Evolutionary conservation across 345 rosid genomes (phyloP), one percentile per base, ranked within the genome.

Genomic region (Anacardium occidentale): DNA sequence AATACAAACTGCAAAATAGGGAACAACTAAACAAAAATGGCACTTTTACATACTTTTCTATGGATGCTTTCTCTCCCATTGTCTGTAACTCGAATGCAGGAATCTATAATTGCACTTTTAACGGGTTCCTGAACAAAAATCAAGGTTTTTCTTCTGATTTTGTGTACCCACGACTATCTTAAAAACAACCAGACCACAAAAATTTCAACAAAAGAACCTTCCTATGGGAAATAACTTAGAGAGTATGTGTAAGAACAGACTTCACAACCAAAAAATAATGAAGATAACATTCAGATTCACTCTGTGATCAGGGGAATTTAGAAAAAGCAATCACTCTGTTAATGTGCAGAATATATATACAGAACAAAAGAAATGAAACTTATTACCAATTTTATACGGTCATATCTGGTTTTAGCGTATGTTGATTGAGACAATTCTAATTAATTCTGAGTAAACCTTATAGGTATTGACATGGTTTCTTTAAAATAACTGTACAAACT

Each of bases 11-110:
- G 61, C 17, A 73, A 73, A 6, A 25, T 52, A 64, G 26, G 48
- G 17, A 34, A 51, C 13, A 5, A 29, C 32, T 17, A 42, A 34
- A 34, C 25, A 64, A 76, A 61, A 74, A 12, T 9, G 53, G 7
- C 20, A 74, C 7, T 8, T 12, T 70, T 54, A 56, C 88, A 34
- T 85, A 94, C 98, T 87, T 87, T 91, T 79, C 98, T 83, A 75
- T 94, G 87, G 83, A 94, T 86, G 85, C 85, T 94, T 79, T 90
- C 98, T 72, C 98, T 94, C 62, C 98, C 98, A 60, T 91, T 91
- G 80, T 91, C 98, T 18, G 90, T 83, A 25, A 94, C 97, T 21
- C 98, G 90, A 65, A 94, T 94, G 78, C 96, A 90, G 20, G 90
- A 86, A 79, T 94, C 98, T 62, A 94, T 81, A 2, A 86, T 77